A percentile compares a stretch with the other conserved stretches of the same genome.
Evolutionary conservation across 1,139 yeast genomes (phyloP).

Genomic region (Meyerozyma smithsonii): DNA sequence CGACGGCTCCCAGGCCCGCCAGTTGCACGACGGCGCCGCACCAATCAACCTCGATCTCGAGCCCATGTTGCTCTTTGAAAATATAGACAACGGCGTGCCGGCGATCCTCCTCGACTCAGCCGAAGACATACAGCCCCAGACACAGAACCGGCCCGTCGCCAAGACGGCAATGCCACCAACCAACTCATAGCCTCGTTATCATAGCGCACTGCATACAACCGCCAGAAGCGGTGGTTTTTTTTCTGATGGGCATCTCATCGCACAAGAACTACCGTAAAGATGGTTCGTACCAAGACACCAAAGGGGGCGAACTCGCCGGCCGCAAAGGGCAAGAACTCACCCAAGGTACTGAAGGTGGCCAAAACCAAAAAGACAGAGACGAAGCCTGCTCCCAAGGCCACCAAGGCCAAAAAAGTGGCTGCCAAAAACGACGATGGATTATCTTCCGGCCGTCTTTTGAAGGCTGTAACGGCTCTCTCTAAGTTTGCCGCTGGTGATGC

Average conservation of each 20-base stretch:
- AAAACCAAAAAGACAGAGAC: conserved; percentile 12
- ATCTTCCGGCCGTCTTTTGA: neutral
- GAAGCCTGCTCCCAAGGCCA: conserved; percentile 52
- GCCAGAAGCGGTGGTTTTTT: conserved; percentile 2
- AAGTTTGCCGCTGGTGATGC: conserved; percentile 7
- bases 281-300: conserved; percentile 17
- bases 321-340: conserved; percentile 7
- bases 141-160: conserved; percentile 10
- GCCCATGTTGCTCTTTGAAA: conserved; percentile 37
- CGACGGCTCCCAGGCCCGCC: conserved; percentile 32
- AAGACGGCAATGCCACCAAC: conserved; percentile 21
- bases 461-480: conserved; percentile 5
- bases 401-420: conserved; percentile 32
- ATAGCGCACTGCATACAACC: neutral
- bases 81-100: conserved; percentile 20
- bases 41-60: conserved; percentile 17
- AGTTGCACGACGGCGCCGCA: conserved; percentile 14
- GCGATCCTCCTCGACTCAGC: conserved; percentile 13
- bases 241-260: conserved; percentile 5
- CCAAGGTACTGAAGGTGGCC: conserved; percentile 13
- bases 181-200: neutral
- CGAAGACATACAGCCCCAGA: conserved; percentile 7
- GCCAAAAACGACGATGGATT: conserved; percentile 9
- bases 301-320: conserved; percentile 5
- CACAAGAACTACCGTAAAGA: conserved; percentile 7